phyloP scores from a whole-genome alignment of 306 rosid genomes.

The Luffa aegyptiaca region DNA sequence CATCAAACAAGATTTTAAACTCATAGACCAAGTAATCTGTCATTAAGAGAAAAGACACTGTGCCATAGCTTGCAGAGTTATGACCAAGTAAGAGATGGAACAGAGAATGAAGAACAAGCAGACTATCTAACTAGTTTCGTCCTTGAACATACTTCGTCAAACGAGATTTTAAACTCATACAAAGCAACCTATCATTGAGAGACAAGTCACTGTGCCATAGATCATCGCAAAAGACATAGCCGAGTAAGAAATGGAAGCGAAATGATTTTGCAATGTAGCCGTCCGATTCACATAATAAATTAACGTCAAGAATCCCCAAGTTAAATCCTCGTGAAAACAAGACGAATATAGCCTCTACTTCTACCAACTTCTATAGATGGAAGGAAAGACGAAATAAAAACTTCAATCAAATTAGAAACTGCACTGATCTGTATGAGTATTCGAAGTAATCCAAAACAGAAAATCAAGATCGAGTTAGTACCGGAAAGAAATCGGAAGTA shows the following conservation, averaged over 20 bases:
- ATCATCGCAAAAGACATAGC: neutral
- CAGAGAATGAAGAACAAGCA: neutral
- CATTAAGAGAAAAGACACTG: neutral
- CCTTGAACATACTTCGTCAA: neutral
- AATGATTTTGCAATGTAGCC: neutral
- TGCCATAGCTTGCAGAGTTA: neutral
- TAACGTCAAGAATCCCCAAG: neutral
- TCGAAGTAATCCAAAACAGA: neutral
- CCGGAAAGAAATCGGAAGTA: conserved; percentile 49
- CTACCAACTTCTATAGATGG: neutral
- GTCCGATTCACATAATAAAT: neutral
- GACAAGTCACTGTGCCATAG: neutral
- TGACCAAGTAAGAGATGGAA: neutral
- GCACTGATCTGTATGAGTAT: neutral
- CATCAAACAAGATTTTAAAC: neutral
- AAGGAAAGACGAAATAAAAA: neutral
- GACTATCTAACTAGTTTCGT: neutral
- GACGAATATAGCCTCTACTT: neutral
- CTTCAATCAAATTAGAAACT: neutral
- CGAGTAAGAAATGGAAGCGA: neutral
- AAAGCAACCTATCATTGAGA: neutral
- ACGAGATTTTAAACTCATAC: neutral
- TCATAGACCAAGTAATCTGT: neutral
- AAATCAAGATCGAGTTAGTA: neutral
- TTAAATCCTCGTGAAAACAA: neutral